phyloP scores from a whole-genome alignment of 1,284 basidiomycete genomes.

The Sanghuangporus baumii region DNA sequence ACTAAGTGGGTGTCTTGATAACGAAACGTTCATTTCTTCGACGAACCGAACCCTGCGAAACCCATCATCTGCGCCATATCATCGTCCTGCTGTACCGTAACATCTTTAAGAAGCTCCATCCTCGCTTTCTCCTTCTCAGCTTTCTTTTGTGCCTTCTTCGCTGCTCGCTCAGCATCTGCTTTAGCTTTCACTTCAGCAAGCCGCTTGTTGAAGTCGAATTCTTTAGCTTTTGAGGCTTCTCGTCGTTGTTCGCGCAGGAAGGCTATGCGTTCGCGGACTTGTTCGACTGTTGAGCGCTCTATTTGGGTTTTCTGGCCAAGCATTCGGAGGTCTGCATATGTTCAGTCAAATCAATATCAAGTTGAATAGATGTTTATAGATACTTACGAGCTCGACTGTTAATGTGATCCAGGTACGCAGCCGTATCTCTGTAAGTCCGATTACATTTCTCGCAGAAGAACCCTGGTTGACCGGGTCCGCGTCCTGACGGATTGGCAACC shows the following conservation, averaged over 20 bases:
- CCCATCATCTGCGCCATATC: constrained; percentile 89
- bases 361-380: constrained; percentile 1
- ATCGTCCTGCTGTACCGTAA: constrained; percentile 40
- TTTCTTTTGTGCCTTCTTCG: constrained; percentile 70
- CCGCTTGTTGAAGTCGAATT: constrained; percentile 90
- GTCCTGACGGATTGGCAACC: constrained; percentile 74
- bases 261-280: constrained; percentile 89
- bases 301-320: constrained; percentile 95
- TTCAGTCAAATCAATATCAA: neutral
- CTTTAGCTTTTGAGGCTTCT: constrained; percentile 73
- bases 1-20: neutral
- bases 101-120: constrained; percentile 53
- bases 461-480: constrained; percentile 83
- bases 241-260: constrained; percentile 82
- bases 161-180: constrained; percentile 55
- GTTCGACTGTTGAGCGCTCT: constrained; percentile 83
- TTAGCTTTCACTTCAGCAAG: constrained; percentile 78
- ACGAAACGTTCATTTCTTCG: constrained; percentile 57
- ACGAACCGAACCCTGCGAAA: constrained; percentile 84
- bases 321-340: constrained; percentile 71
- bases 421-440: constrained; percentile 89
- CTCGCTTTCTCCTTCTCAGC: constrained; percentile 67
- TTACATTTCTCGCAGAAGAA: constrained; percentile 91
- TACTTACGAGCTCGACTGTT: constrained; percentile 89
- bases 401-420: constrained; percentile 93